Evolutionary conservation across 768 basidiomycete species (phyloP).

Genomic region (Russula abietina): DNA sequence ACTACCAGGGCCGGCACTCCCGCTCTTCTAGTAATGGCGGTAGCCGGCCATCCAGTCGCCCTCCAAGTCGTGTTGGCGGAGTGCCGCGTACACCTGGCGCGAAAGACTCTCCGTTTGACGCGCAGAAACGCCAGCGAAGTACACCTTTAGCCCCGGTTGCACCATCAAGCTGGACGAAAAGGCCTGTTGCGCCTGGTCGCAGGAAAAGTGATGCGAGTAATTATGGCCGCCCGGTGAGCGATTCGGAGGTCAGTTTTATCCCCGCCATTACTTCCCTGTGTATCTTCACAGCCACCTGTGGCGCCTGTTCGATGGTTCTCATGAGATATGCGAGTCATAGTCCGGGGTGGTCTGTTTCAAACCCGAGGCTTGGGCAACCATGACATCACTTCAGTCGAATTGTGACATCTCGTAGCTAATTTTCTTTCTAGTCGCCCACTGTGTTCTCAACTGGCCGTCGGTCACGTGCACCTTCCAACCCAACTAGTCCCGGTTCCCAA

Average conservation of each 20-base stretch:
- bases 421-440: conserved; percentile 37
- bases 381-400: background rate
- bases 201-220: conserved; percentile 72
- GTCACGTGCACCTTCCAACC: conserved; percentile 66
- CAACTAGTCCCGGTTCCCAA: conserved; percentile 37
- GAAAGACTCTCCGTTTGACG: conserved; percentile 60
- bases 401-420: conserved; percentile 28
- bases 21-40: conserved; percentile 55
- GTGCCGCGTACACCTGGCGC: conserved; percentile 47
- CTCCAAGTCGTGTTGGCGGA: conserved; percentile 45
- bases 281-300: background rate
- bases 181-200: conserved; percentile 60
- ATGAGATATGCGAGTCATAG: background rate
- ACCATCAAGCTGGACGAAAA: conserved; percentile 73
- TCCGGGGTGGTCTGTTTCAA: background rate
- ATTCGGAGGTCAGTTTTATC: conserved; percentile 56
- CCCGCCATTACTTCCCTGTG: background rate
- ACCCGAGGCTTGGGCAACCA: background rate
- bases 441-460: conserved; percentile 44
- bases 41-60: conserved; percentile 40
- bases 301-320: background rate
- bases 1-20: conserved; percentile 30
- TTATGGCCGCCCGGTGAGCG: conserved; percentile 45
- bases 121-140: conserved; percentile 61
- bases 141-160: conserved; percentile 53